Percentiles rank a stretch among this genome's conserved stretches.
Evolutionary conservation across 805 yeast species (phyloP).

Genomic region (Saccharomycopsis babjevae): DNA sequence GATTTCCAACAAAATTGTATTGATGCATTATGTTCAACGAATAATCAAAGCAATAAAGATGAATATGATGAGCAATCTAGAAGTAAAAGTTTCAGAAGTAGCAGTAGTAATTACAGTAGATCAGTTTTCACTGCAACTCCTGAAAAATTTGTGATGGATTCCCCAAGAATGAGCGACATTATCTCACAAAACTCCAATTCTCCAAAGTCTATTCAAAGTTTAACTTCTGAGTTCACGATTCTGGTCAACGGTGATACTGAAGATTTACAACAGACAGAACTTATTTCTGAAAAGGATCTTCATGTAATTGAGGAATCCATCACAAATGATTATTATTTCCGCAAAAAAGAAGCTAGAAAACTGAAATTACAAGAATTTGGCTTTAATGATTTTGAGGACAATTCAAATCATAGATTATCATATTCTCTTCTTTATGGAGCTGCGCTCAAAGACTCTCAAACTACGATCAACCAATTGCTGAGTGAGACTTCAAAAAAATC

Average conservation of each 20-base stretch:
- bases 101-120: neutral
- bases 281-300: constrained; percentile 10
- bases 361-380: constrained; percentile 13
- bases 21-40: neutral
- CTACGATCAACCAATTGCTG: neutral
- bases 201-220: constrained; percentile 2
- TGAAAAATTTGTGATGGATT: neutral
- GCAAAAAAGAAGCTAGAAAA: constrained; percentile 6
- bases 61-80: neutral
- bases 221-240: neutral
- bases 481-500: neutral
- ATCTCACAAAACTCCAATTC: neutral
- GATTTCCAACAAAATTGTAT: neutral
- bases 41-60: neutral
- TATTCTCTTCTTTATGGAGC: constrained; percentile 8
- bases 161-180: neutral
- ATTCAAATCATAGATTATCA: constrained; percentile 6
- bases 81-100: neutral
- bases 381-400: neutral
- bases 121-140: neutral
- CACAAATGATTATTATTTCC: constrained; percentile 5
- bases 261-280: constrained; percentile 4
- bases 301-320: constrained; percentile 8
- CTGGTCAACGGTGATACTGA: constrained; percentile 1
- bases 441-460: neutral